phyloP scores from a whole-genome alignment of 352 stramenopile genomes.

The Pythium dissotocum region DNA sequence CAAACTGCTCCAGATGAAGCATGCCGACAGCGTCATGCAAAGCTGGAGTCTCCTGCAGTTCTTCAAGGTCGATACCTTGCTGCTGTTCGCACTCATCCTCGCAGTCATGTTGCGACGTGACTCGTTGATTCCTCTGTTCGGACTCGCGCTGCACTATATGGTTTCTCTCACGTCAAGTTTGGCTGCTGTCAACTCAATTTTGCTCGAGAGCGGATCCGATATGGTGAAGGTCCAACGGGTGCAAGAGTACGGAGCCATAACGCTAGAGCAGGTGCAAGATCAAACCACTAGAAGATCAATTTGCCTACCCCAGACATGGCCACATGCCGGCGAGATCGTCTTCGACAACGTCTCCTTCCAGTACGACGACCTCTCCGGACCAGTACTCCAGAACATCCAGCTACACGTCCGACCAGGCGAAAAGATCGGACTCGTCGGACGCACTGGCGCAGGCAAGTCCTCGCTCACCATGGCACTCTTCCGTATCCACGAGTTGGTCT shows the following conservation, averaged over 20 bases:
- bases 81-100: slow-evolving; percentile 23
- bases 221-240: too few species aligned
- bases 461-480: slow-evolving; percentile 25
- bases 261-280: too few species aligned
- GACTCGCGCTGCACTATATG: slow-evolving; percentile 73
- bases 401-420: slow-evolving; percentile 45
- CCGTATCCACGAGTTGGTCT: slow-evolving; percentile 23
- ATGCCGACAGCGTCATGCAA: slow-evolving; percentile 17
- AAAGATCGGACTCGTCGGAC: slow-evolving; percentile 77
- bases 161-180: too few species aligned
- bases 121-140: slow-evolving; percentile 42
- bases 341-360: slow-evolving; percentile 35
- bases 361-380: slow-evolving; percentile 17
- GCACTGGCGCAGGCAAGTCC: slow-evolving; percentile 42
- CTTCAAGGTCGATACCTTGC: slow-evolving; percentile 21
- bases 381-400: slow-evolving; percentile 26
- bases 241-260: too few species aligned
- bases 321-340: slow-evolving; percentile 13
- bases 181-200: not conserved
- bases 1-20: slow-evolving; percentile 18
- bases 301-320: slow-evolving; percentile 17
- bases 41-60: slow-evolving; percentile 23
- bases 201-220: slow-evolving; percentile 5
- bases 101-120: slow-evolving; percentile 8
- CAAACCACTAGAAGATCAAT: too few species aligned